phyloP scores from a whole-genome alignment of 129 eudicot genomes.

The Calendula officinalis region DNA sequence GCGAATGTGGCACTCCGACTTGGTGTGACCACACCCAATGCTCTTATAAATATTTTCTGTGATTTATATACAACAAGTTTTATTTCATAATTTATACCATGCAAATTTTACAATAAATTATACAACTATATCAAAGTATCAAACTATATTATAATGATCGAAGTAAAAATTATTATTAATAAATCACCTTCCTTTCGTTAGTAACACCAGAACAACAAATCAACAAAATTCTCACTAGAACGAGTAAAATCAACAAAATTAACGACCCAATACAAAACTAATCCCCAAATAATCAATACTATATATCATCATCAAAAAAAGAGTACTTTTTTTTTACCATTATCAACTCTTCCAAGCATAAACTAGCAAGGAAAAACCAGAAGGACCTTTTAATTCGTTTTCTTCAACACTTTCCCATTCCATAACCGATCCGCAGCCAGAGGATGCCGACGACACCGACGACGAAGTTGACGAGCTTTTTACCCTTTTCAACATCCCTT shows the following conservation, averaged over 20 bases:
- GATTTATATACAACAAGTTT: no score
- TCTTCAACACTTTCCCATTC: slow-evolving; percentile 86
- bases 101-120: no score
- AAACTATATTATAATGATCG: no score
- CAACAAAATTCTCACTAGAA: no score
- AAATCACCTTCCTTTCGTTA: no score
- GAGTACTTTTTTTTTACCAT: not conserved
- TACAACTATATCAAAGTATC: no score
- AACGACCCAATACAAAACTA: slow-evolving; percentile 12
- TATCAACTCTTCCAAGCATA: slow-evolving; percentile 77
- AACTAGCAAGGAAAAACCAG: slow-evolving; percentile 68
- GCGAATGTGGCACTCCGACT: no score
- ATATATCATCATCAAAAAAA: not conserved
- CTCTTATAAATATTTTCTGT: no score
- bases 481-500: slow-evolving; percentile 42
- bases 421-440: slow-evolving; percentile 76
- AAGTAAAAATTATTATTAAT: no score
- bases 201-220: no score
- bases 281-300: not conserved
- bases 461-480: slow-evolving; percentile 50
- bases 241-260: not conserved
- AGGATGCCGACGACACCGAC: slow-evolving; percentile 56
- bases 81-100: no score
- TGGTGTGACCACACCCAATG: no score
- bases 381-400: slow-evolving; percentile 56